A percentile compares a stretch with the other conserved stretches of the same genome.
Evolutionary conservation across 306 rosid species (phyloP).

Genomic region (Prinsepia uniflora): DNA sequence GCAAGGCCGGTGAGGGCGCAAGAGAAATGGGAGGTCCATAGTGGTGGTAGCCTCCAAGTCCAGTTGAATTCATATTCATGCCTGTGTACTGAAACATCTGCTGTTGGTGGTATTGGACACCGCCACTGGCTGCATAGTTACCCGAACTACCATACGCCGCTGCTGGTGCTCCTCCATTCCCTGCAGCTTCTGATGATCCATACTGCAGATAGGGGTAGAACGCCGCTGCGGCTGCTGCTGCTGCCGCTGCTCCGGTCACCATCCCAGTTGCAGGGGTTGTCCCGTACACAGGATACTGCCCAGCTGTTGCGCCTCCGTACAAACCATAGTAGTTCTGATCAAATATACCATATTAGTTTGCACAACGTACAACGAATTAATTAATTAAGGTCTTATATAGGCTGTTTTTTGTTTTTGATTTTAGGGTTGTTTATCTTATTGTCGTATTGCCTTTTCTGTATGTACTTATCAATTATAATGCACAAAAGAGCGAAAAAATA

Average conservation of each 20-base stretch:
- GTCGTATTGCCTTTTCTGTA: too few relatives aligned
- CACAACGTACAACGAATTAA: too few relatives aligned
- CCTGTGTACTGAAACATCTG: constrained; percentile 61
- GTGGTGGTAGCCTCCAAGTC: constrained; percentile 62
- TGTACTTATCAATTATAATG: too few relatives aligned
- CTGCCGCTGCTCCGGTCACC: constrained; percentile 54
- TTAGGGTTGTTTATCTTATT: too few relatives aligned
- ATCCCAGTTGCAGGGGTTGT: constrained; percentile 59
- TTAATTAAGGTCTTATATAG: too few relatives aligned
- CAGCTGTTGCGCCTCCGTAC: constrained; percentile 79
- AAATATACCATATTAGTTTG: background rate
- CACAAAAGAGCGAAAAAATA: too few relatives aligned
- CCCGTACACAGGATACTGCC: constrained; percentile 78
- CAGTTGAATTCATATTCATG: constrained; percentile 61
- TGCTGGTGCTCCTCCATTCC: constrained; percentile 28
- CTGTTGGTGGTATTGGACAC: constrained; percentile 70
- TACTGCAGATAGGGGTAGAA: constrained; percentile 75
- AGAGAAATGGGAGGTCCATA: constrained; percentile 87
- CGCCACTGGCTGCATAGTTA: constrained; percentile 47
- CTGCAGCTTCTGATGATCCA: constrained; percentile 80
- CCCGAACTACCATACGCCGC: constrained; percentile 40
- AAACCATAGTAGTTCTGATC: constrained; percentile 78
- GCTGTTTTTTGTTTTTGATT: too few relatives aligned
- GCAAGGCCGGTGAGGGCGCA: constrained; percentile 87
- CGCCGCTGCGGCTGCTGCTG: too few relatives aligned